Conservation (phyloP, 805 yeast species). For the Clavispora fructus region DNA sequence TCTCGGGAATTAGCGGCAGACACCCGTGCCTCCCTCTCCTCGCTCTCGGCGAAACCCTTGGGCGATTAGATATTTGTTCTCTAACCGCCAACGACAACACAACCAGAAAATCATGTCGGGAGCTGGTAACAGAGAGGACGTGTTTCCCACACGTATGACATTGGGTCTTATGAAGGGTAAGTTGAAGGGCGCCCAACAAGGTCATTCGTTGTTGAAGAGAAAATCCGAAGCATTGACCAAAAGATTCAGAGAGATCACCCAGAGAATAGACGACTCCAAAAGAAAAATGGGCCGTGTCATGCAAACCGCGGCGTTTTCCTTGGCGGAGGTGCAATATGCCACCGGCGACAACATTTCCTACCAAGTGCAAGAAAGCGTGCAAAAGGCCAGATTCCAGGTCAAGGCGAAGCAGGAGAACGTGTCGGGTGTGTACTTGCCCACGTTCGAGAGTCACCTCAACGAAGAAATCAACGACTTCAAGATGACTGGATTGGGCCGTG, state of each 20-base stretch:
- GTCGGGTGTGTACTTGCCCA: constrained; percentile 91
- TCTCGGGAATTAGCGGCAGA: background rate
- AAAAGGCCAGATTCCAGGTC: constrained; percentile 84
- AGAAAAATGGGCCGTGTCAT: constrained; percentile 96
- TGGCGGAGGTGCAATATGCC: constrained; percentile 96
- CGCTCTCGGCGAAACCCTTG: constrained; percentile 8
- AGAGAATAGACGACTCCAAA: constrained; percentile 89
- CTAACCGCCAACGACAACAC: background rate
- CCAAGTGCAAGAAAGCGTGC: constrained; percentile 93
- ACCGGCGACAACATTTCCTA: constrained; percentile 94
- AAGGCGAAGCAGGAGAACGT: constrained; percentile 93
- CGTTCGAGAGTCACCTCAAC: constrained; percentile 80
- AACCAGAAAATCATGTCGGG: constrained; percentile 45
- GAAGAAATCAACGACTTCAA: constrained; percentile 89
- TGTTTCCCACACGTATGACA: constrained; percentile 97
- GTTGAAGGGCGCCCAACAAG: constrained; percentile 95
- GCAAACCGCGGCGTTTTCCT: constrained; percentile 97
- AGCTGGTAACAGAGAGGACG: constrained; percentile 84
- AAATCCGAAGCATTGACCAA: constrained; percentile 96
- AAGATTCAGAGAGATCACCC: constrained; percentile 92
- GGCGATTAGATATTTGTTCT: background rate
- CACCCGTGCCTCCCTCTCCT: constrained; percentile 6
- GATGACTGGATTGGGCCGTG: constrained; percentile 95
- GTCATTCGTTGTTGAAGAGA: constrained; percentile 87
- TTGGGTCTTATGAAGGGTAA: constrained; percentile 91